These are phyloP conservation scores for Gossypium turneri DNA, from an alignment of 345 rosid species.

Conservation along the genomic window DNA sequence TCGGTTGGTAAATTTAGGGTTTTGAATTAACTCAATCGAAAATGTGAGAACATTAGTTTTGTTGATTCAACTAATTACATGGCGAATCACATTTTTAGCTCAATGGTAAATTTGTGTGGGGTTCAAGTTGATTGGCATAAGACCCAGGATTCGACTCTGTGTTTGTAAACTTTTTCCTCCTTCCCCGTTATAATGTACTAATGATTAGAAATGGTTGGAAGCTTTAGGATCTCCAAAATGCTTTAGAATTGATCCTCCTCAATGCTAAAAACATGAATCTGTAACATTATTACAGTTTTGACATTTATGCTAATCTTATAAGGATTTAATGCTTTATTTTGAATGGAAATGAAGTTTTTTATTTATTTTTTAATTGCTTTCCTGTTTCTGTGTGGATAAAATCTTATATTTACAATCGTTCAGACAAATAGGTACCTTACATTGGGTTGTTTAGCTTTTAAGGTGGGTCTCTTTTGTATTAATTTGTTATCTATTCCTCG, in stretches of 20 bases:
- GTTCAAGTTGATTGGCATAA: too few species aligned
- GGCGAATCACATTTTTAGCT: too few species aligned
- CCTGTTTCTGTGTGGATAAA: slow-evolving; percentile 4
- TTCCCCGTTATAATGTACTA: too few species aligned
- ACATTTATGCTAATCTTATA: neutral
- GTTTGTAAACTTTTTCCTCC: too few species aligned
- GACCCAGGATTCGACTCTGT: too few species aligned
- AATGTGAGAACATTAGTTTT: neutral
- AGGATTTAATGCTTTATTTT: slow-evolving; percentile 1
- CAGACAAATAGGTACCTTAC: neutral
- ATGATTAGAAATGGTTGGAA: too few species aligned
- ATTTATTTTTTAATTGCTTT: neutral
- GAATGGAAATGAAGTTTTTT: neutral
- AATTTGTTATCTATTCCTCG: neutral
- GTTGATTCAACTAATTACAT: neutral
- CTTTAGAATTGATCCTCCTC: neutral
- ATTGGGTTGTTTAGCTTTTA: slow-evolving; percentile 8
- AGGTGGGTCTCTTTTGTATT: neutral
- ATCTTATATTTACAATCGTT: neutral
- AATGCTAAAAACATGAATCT: neutral
- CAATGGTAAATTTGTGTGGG: too few species aligned
- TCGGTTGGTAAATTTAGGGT: too few species aligned
- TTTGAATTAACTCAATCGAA: neutral
- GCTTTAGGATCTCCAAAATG: neutral
- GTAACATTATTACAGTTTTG: neutral